Evolutionary conservation across 164 flowering plant species (phyloP).

Genomic region (Santalum album): DNA sequence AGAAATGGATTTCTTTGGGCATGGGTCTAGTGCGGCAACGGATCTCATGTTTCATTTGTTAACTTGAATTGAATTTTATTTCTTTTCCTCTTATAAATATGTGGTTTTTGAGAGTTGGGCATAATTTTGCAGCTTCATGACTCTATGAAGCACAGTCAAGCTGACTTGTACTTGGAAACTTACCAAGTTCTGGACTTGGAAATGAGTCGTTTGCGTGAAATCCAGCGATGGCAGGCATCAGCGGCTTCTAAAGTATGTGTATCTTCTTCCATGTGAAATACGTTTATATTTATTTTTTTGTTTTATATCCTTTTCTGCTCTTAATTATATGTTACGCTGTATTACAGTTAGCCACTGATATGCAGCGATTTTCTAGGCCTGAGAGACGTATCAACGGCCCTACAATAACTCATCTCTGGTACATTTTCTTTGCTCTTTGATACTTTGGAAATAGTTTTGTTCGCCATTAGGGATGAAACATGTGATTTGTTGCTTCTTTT

Average conservation of each 20-base stretch:
- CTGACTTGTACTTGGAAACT: constrained; percentile 86
- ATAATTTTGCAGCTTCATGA: constrained; percentile 80
- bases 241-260: constrained; percentile 78
- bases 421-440: constrained; percentile 9
- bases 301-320: not conserved
- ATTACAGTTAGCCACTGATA: constrained; percentile 90
- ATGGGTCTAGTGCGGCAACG: too few relatives aligned
- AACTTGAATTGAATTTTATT: not conserved
- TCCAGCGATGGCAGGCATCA: constrained; percentile 95
- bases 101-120: not conserved
- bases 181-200: constrained; percentile 98
- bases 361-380: constrained; percentile 98
- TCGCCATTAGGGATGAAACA: not conserved
- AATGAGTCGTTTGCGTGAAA: constrained; percentile 97
- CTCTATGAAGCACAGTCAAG: constrained; percentile 98
- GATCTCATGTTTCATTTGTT: too few relatives aligned
- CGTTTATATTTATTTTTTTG: not conserved
- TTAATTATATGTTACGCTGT: not conserved
- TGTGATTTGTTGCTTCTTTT: too few relatives aligned
- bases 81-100: not conserved
- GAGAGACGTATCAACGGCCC: constrained; percentile 98
- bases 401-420: constrained; percentile 93
- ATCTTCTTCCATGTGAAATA: not conserved
- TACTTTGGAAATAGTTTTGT: too few relatives aligned
- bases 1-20: too few relatives aligned